Base-by-base conservation (phyloP, 2,329 filamentous ascomycete genomes). In the Fusarium torulosum region DNA sequence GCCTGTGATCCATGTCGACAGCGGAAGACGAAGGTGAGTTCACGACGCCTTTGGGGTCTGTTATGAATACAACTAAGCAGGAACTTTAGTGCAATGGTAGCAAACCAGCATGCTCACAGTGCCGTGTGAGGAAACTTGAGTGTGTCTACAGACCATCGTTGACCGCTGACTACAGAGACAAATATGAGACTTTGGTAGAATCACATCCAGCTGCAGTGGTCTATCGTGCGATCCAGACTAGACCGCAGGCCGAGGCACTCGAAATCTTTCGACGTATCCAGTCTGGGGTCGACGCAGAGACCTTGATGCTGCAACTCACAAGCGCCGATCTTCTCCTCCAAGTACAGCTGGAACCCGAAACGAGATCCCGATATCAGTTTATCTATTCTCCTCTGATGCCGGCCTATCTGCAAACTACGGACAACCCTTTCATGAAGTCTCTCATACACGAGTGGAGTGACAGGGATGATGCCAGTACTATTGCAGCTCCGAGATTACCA, bases 321-420 rank as follows among this genome's bases (percentile, higher is more conserved):
- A 53, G 17, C 4, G 59, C 45, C 14, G 42, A 64, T 21, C 17
- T 63, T 10, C 59, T 63, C 3, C 42, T 63, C 2, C 61, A 64
- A 43, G 45, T 64, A 9, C 53, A 23, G 4, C 41, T 64, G 0
- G 33, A 45, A 1, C 61, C 61, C 3, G 61, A 64, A 23, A 53
- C 61, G 4, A 52, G 45, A 20, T 37, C 15, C 0, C 25, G 61
- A 4, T 64, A 63, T 9, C 23, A 53, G 6, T 65, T 66, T 3
- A 42, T 51, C 3, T 56, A 55, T 8, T 47, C 41, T 0, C 44
- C 50, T 0, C 31, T 56, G 0, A 65, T 66, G 60, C 63, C 63
- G 0, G 6, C 7, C 0, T 65, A 42, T 21, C 45, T 66, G 0
- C 60, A 65, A 27, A 44, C 49, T 3, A 19, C 33, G 0, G 27